Percentiles rank a stretch among this genome's conserved stretches.
Evolutionary conservation across 2,329 filamentous ascomycete species (phyloP).

Genomic region (Curvularia spicifera): DNA sequence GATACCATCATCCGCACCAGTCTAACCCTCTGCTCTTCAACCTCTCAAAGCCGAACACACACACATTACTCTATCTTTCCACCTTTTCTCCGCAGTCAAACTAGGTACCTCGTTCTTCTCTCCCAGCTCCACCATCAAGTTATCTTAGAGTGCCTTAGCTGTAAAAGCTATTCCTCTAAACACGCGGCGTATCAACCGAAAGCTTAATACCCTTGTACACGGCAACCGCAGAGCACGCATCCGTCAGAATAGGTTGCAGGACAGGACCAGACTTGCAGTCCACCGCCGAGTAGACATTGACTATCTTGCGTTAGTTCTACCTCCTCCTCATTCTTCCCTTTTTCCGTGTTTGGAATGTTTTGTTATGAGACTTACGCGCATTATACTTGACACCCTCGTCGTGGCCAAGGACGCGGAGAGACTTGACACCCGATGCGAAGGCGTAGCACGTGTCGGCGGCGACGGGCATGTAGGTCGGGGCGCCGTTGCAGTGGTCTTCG

Average conservation of each 20-base stretch:
- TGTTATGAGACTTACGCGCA: not conserved
- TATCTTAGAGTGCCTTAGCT: no score
- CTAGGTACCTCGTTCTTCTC: not conserved
- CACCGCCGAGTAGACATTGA: not conserved
- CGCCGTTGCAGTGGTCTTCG: not conserved
- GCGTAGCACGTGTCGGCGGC: not conserved
- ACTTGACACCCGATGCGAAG: not conserved
- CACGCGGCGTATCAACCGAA: not conserved
- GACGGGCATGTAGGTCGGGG: not conserved
- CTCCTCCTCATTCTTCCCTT: not conserved
- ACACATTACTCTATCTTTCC: no score
- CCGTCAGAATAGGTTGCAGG: slow-evolving; percentile 3
- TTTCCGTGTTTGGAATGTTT: not conserved
- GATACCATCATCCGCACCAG: no score
- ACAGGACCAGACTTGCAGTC: not conserved
- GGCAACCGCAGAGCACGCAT: slow-evolving; percentile 11
- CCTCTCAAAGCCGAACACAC: no score
- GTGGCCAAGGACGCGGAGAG: not conserved
- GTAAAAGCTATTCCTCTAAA: not conserved
- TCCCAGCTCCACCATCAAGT: not conserved
- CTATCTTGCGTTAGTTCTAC: not conserved
- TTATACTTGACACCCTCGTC: not conserved
- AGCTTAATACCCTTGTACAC: slow-evolving; percentile 15
- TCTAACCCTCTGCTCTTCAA: no score
- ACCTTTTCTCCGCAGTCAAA: no score